phyloP scores from a whole-genome alignment of 805 yeast species.

The Ogataea pilisensis region DNA sequence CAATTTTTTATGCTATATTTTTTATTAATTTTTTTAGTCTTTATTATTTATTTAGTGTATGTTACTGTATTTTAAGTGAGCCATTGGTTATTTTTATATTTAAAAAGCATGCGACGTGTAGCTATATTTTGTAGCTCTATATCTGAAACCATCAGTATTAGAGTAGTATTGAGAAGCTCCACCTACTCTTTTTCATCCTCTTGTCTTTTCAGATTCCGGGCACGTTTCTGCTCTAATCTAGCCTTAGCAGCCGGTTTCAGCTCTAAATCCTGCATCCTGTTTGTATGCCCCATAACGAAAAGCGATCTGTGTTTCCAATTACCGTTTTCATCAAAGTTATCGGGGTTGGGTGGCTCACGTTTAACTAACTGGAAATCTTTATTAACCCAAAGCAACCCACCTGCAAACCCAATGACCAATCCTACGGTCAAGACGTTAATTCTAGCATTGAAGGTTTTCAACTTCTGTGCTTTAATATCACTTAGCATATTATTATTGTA shows the following conservation, averaged over 20 bases:
- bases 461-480: not conserved
- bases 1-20: no score
- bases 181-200: no score
- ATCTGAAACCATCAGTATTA: no score
- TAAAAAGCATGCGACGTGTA: no score
- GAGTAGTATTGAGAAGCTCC: no score
- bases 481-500: not conserved
- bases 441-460: constrained; percentile 23
- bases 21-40: no score
- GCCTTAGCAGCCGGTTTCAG: constrained; percentile 33
- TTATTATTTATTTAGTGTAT: no score
- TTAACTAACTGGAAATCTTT: constrained; percentile 36
- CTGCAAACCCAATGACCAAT: constrained; percentile 23
- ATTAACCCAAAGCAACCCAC: constrained; percentile 25
- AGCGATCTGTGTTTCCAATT: constrained; percentile 34
- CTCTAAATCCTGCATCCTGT: constrained; percentile 34
- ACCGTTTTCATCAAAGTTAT: constrained; percentile 35
- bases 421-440: constrained; percentile 26
- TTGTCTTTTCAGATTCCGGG: no score
- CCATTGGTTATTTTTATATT: no score
- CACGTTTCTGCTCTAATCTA: constrained; percentile 8
- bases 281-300: constrained; percentile 32
- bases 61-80: no score
- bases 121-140: no score
- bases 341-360: constrained; percentile 36